Conservation (phyloP, 2,329 filamentous ascomycete genomes). For the Hysterium pulicare region DNA sequence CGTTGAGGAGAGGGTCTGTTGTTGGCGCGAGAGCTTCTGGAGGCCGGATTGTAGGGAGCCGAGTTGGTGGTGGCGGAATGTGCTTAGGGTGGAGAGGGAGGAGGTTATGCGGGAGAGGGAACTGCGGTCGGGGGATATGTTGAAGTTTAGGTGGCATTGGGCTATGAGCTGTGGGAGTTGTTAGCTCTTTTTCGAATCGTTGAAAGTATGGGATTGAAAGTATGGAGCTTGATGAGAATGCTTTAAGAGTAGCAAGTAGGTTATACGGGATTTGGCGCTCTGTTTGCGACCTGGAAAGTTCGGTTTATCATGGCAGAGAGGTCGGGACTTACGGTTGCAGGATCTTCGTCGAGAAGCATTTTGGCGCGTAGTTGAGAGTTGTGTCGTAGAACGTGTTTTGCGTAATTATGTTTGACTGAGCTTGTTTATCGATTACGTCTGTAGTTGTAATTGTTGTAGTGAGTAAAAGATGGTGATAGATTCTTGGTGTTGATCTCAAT, state of each 20-base stretch:
- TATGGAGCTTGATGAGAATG: too few relatives aligned
- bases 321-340: slow-evolving; percentile 64
- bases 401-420: too few relatives aligned
- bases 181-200: too few relatives aligned
- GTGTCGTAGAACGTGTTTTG: background rate
- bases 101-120: slow-evolving; percentile 80
- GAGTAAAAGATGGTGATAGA: slow-evolving; percentile 13
- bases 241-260: too few relatives aligned
- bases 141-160: slow-evolving; percentile 92
- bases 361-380: too few relatives aligned
- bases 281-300: too few relatives aligned
- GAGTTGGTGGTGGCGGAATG: slow-evolving; percentile 75
- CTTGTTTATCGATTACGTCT: too few relatives aligned
- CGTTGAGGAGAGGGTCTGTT: slow-evolving; percentile 70
- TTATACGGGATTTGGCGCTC: too few relatives aligned
- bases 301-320: slow-evolving; percentile 3
- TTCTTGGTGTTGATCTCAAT: slow-evolving; percentile 26
- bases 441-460: slow-evolving; percentile 1
- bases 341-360: slow-evolving; percentile 94
- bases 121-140: slow-evolving; percentile 82
- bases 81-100: slow-evolving; percentile 76
- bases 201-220: too few relatives aligned
- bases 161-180: slow-evolving; percentile 68
- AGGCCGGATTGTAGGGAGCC: slow-evolving; percentile 32
- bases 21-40: slow-evolving; percentile 66